Evolutionary conservation across 2,329 filamentous ascomycete species (phyloP), one percentile per base, ranked within the genome.

Genomic region (Onygena corvina): DNA sequence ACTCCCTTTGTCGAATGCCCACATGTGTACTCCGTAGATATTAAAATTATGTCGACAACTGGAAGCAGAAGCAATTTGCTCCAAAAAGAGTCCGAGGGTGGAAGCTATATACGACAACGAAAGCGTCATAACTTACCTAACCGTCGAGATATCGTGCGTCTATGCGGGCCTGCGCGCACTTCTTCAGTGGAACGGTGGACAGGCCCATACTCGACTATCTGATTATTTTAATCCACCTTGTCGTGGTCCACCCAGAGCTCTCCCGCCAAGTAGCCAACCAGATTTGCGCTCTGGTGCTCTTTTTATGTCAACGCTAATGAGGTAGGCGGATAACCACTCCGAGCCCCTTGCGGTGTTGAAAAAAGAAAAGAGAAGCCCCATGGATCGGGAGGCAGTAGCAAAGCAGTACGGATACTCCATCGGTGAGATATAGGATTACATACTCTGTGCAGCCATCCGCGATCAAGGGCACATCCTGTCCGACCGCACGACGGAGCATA

Each of bases 51-150:
- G n/a, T n/a, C n/a, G 21, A 38, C 34, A 8, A 38, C 14, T 18
- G 14, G 21, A 18, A 7, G 18, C 8, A 40, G 18, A 40, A 40
- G 36, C 36, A 40, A 40, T 40, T 40, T 40, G 18, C 36, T 40
- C 25, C 36, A n/a, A 40, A n/a, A 40, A 23, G 18, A 4, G 11
- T 40, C 36, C 36, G 25, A 6, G 36, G 25, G 36, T 40, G 36
- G 36, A 40, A 40, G 36, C 11, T 25, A 12, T 40, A 23, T 40
- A 40, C 36, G 36, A 40, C 36, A 23, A 40, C 16, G 21, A 18
- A 40, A n/a, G n/a, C n/a, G n/a, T n/a, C 18, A 21, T 40, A 40
- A 40, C 36, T 40, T 40, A 40, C 36, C 16, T 25, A 40, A 21
- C 6, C 16, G 23, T 16, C 20, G 11, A 23, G 8, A 12, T 33